These are phyloP conservation scores for Annona squamosa DNA, from an alignment of 164 flowering plant species.

Conservation along the genomic window DNA sequence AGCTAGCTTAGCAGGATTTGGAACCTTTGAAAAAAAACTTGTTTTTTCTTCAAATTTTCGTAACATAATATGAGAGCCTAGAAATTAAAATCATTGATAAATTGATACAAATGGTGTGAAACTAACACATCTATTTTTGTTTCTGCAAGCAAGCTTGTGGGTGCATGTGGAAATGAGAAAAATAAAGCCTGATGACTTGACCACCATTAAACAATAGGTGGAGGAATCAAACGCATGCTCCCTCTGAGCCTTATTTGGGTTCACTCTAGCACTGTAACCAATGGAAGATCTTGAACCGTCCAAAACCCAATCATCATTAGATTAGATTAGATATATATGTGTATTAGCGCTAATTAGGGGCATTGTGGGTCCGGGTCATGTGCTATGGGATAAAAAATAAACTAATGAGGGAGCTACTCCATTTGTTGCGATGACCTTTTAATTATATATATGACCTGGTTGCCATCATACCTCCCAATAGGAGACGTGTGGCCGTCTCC, in stretches of 20 bases:
- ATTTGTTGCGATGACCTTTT: neutral
- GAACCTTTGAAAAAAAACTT: no score
- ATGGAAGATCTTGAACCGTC: conserved; percentile 1
- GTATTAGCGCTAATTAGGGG: neutral
- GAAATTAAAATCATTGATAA: no score
- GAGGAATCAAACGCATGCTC: conserved; percentile 1
- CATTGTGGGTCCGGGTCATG: neutral
- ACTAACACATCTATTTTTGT: no score
- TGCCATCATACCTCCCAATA: conserved; percentile 2
- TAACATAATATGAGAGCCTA: no score
- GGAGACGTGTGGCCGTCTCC: neutral
- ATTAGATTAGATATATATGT: neutral
- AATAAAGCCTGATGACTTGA: neutral
- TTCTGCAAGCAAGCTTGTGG: no score
- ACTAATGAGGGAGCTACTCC: neutral
- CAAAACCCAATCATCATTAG: neutral
- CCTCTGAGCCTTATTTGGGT: neutral
- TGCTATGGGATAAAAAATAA: neutral
- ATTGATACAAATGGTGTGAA: no score
- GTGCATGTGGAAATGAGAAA: neutral
- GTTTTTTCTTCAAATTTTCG: no score
- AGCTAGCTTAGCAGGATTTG: no score
- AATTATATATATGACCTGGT: neutral
- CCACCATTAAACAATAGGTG: neutral
- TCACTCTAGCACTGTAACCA: neutral